Evolutionary conservation across 441 rosid genomes (phyloP).

Genomic region (Euphorbia corollata): DNA sequence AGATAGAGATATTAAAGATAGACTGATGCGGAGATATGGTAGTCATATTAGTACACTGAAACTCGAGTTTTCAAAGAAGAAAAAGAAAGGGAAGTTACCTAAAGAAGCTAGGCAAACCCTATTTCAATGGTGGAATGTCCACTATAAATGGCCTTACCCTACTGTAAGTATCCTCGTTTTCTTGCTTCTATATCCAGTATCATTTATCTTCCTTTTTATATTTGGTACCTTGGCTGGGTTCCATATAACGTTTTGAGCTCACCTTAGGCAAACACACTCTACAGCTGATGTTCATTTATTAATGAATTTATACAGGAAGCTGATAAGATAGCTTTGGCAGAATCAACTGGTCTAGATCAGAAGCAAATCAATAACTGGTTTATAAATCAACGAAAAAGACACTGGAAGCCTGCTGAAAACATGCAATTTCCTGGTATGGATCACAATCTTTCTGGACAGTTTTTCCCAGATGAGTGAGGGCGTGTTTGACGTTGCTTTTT

Average conservation of each 20-base stretch:
- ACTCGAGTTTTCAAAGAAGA: constrained; percentile 51
- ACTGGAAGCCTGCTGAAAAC: constrained; percentile 57
- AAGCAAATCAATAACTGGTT: constrained; percentile 68
- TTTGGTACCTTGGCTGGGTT: no score
- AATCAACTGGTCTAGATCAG: constrained; percentile 41
- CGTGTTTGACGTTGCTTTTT: no score
- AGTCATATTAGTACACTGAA: constrained; percentile 45
- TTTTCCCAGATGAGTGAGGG: no score
- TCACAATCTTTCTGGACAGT: no score
- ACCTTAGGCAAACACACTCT: no score
- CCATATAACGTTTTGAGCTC: no score
- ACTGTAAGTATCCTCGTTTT: constrained; percentile 46
- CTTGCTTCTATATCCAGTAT: no score
- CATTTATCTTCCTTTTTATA: no score
- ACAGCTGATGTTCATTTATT: no score
- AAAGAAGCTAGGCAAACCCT: constrained; percentile 45
- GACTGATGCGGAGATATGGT: constrained; percentile 48
- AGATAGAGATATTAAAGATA: constrained; percentile 34
- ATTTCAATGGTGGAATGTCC: constrained; percentile 59
- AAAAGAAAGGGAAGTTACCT: constrained; percentile 58
- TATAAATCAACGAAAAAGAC: constrained; percentile 61
- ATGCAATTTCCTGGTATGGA: constrained; percentile 22
- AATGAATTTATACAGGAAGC: constrained; percentile 38
- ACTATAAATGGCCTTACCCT: constrained; percentile 64
- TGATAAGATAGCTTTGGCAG: constrained; percentile 43